Percentiles rank a stretch among this genome's conserved stretches.
Conservation (phyloP, 306 rosid genomes). For the Oemleria cerasiformis region DNA sequence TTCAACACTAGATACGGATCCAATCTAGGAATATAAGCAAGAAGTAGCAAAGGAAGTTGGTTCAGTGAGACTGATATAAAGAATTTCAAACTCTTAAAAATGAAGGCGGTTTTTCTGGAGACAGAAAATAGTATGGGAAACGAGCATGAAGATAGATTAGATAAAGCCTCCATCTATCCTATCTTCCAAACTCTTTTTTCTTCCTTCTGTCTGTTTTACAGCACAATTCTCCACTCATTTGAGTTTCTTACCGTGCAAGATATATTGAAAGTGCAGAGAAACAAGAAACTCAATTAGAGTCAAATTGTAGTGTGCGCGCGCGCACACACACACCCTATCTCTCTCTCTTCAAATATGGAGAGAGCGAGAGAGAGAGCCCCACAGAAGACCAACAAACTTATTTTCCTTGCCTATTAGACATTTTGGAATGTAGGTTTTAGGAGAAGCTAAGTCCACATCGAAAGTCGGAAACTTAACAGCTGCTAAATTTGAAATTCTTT, state of each 20-base stretch:
- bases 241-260: too few species aligned
- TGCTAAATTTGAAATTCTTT: not conserved
- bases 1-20: too few species aligned
- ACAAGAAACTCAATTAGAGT: not conserved
- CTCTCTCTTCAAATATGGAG: not conserved
- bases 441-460: not conserved
- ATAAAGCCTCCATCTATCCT: not conserved
- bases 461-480: not conserved
- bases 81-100: not conserved
- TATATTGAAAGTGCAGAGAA: not conserved
- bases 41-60: not conserved
- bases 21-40: too few species aligned
- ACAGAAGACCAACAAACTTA: not conserved
- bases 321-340: not conserved
- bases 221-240: not conserved
- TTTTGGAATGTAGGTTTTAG: not conserved
- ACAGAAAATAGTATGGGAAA: not conserved
- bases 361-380: not conserved
- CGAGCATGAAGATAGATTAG: not conserved
- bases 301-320: too few species aligned
- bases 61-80: not conserved
- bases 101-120: not conserved
- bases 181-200: not conserved
- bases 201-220: not conserved
- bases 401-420: not conserved